A percentile compares a stretch with the other conserved stretches of the same genome.
These are phyloP conservation scores for Nakazawaea wyomingensis DNA, from an alignment of 805 yeast species.

Conservation along the genomic window DNA sequence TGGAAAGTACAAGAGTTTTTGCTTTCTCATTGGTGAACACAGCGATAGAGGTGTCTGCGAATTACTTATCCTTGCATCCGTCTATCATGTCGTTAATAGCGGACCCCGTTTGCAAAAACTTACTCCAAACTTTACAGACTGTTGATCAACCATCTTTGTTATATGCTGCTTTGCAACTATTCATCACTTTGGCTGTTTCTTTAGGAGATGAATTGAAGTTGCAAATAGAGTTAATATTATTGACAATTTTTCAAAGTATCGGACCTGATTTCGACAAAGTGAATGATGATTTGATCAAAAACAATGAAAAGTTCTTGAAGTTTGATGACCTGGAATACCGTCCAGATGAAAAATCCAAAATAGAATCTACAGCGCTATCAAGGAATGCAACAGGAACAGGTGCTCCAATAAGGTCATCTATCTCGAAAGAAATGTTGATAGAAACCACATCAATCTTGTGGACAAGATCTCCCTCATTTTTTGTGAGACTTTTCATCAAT, in stretches of 20 bases:
- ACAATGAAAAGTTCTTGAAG: slow-evolving; percentile 24
- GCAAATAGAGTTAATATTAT: slow-evolving; percentile 73
- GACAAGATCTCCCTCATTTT: slow-evolving; percentile 75
- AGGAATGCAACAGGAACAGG: not conserved
- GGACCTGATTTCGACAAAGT: slow-evolving; percentile 22
- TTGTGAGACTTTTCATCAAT: slow-evolving; percentile 69
- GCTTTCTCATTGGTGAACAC: slow-evolving; percentile 72
- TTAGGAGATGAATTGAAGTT: slow-evolving; percentile 62
- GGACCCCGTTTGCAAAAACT: slow-evolving; percentile 80
- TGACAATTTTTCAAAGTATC: slow-evolving; percentile 49
- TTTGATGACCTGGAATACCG: slow-evolving; percentile 22
- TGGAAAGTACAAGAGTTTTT: slow-evolving; percentile 81
- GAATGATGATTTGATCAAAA: slow-evolving; percentile 22
- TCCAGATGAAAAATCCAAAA: slow-evolving; percentile 21
- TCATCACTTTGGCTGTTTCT: slow-evolving; percentile 65
- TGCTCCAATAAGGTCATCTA: slow-evolving; percentile 24
- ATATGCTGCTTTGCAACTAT: slow-evolving; percentile 69
- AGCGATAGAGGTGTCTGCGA: slow-evolving; percentile 79
- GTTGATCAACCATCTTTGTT: slow-evolving; percentile 68
- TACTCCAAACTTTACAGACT: slow-evolving; percentile 72
- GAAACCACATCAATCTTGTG: slow-evolving; percentile 80
- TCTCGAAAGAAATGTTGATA: slow-evolving; percentile 72
- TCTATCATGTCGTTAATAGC: slow-evolving; percentile 63
- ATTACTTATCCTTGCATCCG: slow-evolving; percentile 53
- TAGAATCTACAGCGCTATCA: slow-evolving; percentile 22